Conservation (phyloP, 306 rosid species). For the Vigna nakashimae region DNA sequence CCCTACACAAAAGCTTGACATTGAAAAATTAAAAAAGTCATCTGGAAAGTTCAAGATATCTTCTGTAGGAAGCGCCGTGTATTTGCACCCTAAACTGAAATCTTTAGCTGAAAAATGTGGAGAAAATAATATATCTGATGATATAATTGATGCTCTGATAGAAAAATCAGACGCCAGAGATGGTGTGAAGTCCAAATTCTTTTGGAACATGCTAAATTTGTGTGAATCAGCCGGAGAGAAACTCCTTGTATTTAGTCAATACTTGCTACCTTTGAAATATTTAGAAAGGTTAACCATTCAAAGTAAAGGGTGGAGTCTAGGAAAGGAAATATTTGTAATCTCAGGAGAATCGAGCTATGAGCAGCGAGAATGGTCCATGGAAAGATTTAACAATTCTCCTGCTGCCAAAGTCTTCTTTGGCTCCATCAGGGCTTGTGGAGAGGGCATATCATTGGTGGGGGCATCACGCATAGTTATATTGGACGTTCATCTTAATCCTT, state of each 20-base stretch:
- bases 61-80: conserved; percentile 80
- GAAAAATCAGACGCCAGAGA: conserved; percentile 59
- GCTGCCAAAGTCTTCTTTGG: conserved; percentile 88
- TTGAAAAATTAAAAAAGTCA: conserved; percentile 53
- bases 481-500: conserved; percentile 91
- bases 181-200: conserved; percentile 88
- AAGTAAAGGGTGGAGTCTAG: conserved; percentile 75
- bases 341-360: conserved; percentile 87
- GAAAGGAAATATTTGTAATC: conserved; percentile 80
- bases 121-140: conserved; percentile 57
- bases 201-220: conserved; percentile 60
- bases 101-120: conserved; percentile 57
- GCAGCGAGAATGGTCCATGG: conserved; percentile 80
- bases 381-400: conserved; percentile 75
- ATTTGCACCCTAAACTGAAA: conserved; percentile 77
- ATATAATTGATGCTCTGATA: conserved; percentile 61
- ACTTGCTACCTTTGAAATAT: conserved; percentile 80
- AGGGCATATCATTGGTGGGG: conserved; percentile 96
- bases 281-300: conserved; percentile 69
- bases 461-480: conserved; percentile 89
- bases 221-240: conserved; percentile 81
- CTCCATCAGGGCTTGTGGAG: conserved; percentile 97
- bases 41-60: conserved; percentile 71
- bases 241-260: conserved; percentile 90
- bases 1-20: conserved; percentile 64